These are phyloP conservation scores for Microbotryum scabiosae DNA, from an alignment of 1,284 basidiomycete species.

Conservation along the genomic window DNA sequence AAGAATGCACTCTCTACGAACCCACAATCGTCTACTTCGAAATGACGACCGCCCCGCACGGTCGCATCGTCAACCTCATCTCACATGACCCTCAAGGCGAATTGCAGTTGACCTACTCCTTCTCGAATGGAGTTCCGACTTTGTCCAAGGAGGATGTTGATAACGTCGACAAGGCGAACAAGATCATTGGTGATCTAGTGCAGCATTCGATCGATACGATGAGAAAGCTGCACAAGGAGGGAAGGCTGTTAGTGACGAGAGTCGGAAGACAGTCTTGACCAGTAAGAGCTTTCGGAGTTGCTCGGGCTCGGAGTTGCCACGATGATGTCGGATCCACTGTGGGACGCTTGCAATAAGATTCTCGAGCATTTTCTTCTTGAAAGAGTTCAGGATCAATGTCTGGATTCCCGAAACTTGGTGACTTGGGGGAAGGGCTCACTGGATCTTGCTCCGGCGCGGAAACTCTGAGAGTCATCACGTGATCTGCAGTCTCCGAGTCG, in stretches of 20 bases:
- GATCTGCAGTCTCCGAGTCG: no score
- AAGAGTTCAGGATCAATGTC: no score
- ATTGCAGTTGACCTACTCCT: constrained; percentile 15
- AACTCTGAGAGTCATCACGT: no score
- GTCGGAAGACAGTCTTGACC: no score
- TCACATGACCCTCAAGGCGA: constrained; percentile 11
- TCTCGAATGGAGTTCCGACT: constrained; percentile 3
- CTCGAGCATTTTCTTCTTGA: no score
- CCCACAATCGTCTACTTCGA: constrained; percentile 19
- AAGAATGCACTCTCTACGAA: constrained; percentile 2
- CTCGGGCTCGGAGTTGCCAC: no score
- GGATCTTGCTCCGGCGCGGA: no score
- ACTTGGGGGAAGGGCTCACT: no score
- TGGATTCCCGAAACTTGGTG: no score
- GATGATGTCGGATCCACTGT: no score
- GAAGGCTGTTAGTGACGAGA: constrained; percentile 1
- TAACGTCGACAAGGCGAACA: constrained; percentile 3
- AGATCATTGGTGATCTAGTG: constrained; percentile 7
- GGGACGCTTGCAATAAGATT: no score
- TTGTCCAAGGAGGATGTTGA: not conserved
- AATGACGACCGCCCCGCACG: not conserved
- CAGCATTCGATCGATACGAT: constrained; percentile 6
- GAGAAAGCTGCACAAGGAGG: constrained; percentile 2
- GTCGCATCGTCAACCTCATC: constrained; percentile 8
- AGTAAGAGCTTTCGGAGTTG: no score